Evolutionary conservation across 1,284 basidiomycete genomes (phyloP), one percentile per base, ranked within the genome.

Genomic region (Cutaneotrichosporon cutaneum): DNA sequence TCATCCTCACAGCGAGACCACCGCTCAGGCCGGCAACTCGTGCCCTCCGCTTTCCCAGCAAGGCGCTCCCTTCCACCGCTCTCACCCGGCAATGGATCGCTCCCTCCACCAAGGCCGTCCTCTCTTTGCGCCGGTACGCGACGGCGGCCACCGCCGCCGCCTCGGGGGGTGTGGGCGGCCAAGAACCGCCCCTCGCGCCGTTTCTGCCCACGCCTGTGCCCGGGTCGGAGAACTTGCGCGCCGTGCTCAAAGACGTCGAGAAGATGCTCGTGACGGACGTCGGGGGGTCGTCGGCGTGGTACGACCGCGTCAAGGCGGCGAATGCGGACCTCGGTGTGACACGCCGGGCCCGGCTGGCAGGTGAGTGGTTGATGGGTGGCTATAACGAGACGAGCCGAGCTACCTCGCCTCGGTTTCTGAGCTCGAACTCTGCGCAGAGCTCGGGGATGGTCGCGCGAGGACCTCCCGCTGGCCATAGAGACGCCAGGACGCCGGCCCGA

Each of bases 211-310:
- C 21, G 14, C 47, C 56, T 14, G 56, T 58, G 10, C 32, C 33
- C 8, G 47, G 56, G 13, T 36, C 44, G 6, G 56, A 58, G 27
- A 26, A 42, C n/a, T 6, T 58, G 1, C 47, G 48, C 10, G 33
- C 35, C 8, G 50, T 53, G n/a, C 36, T 58, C 22, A 51, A 52
- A 27, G 57, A 53, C 22, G 36, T 35, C 9, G 22, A 22, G 33
- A 14, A 33, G n/a, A 44, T 77, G 21, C 65, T 77, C 3, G 63
- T 68, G 16, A 64, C 67, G 26, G 72, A 76, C 26, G 65, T 79
- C 30, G 76, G 76, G 21, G 77, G 76, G 10, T 67, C 68, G 10
- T 64, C 66, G 24, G 58, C 63, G 21, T 79, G 76, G 76, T 62
- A 63, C 9, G 55, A 61, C 26, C 62, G 73, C 13, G 58, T 75